These are phyloP conservation scores for Physcomitrellopsis africana DNA, from an alignment of 225 moss, liverwort and hornwort species.

Conservation along the genomic window DNA sequence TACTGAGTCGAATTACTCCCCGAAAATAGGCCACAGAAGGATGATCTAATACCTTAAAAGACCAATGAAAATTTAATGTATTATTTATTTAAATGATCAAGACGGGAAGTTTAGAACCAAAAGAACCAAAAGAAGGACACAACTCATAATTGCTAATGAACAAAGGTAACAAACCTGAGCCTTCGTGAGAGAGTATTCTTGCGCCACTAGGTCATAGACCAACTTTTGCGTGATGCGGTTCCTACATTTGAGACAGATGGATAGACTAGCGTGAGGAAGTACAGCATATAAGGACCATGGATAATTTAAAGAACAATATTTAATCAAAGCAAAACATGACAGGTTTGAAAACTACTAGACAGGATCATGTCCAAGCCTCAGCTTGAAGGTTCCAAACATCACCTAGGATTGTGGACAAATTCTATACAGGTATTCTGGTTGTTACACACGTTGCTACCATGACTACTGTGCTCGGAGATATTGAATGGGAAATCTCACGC, in stretches of 20 bases:
- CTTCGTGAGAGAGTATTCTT: slow-evolving; percentile 72
- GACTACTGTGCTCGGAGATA: slow-evolving; percentile 9
- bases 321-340: slow-evolving; percentile 8
- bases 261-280: slow-evolving; percentile 20
- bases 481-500: slow-evolving; percentile 11
- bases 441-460: background rate
- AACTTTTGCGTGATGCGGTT: slow-evolving; percentile 86
- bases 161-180: slow-evolving; percentile 59
- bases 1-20: background rate
- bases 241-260: slow-evolving; percentile 43
- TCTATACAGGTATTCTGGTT: background rate
- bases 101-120: background rate
- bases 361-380: no score
- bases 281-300: background rate
- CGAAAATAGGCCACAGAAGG: background rate
- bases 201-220: slow-evolving; percentile 86
- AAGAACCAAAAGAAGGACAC: slow-evolving; percentile 12
- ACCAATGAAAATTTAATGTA: background rate
- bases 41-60: background rate
- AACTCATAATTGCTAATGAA: background rate
- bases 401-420: background rate
- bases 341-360: background rate
- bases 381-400: slow-evolving; percentile 15
- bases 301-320: slow-evolving; percentile 11
- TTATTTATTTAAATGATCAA: slow-evolving; percentile 16